A percentile compares a stretch with the other conserved stretches of the same genome.
These are phyloP conservation scores for Pseudonitzschia multistriata DNA, from an alignment of 108 stramenopile genomes.

Conservation along the genomic window DNA sequence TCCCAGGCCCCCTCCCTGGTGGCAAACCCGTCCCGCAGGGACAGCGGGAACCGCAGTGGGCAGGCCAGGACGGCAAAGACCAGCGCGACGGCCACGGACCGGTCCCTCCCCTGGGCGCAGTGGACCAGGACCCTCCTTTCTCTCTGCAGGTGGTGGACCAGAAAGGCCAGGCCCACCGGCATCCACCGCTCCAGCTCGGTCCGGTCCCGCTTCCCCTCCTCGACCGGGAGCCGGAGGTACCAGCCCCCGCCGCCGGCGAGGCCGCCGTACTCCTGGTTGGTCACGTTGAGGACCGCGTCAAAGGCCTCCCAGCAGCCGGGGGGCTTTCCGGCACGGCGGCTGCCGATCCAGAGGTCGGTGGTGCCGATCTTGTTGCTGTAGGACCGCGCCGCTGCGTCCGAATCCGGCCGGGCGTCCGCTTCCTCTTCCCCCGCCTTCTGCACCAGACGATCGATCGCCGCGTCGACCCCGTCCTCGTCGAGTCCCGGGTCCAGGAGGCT, in stretches of 20 bases:
- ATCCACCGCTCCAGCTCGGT: constrained; percentile 63
- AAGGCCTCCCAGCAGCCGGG: constrained; percentile 70
- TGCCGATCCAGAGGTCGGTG: constrained; percentile 61
- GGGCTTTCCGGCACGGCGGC: constrained; percentile 62
- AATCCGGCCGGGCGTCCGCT: not conserved
- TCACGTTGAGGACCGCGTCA: constrained; percentile 76
- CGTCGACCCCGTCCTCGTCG: constrained; percentile 44
- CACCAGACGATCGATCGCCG: constrained; percentile 39
- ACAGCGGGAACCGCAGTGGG: constrained; percentile 22
- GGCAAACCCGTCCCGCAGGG: not conserved
- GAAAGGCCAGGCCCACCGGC: constrained; percentile 65
- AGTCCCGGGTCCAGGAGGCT: constrained; percentile 7
- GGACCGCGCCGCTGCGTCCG: not conserved
- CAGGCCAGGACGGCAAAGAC: constrained; percentile 44
- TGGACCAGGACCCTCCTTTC: constrained; percentile 59
- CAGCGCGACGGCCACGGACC: constrained; percentile 70
- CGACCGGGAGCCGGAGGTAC: constrained; percentile 69
- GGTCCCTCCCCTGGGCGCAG: constrained; percentile 81
- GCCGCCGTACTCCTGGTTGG: constrained; percentile 60
- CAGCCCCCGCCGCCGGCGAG: not conserved
- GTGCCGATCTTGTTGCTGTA: constrained; percentile 49
- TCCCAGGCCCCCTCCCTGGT: not conserved
- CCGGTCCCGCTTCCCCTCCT: constrained; percentile 72
- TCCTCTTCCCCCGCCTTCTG: not conserved
- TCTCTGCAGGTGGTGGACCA: constrained; percentile 35